Percentiles rank a stretch among this genome's conserved stretches.
Conservation (phyloP, 2,329 filamentous ascomycete species). For the Escovopsis sp. region DNA sequence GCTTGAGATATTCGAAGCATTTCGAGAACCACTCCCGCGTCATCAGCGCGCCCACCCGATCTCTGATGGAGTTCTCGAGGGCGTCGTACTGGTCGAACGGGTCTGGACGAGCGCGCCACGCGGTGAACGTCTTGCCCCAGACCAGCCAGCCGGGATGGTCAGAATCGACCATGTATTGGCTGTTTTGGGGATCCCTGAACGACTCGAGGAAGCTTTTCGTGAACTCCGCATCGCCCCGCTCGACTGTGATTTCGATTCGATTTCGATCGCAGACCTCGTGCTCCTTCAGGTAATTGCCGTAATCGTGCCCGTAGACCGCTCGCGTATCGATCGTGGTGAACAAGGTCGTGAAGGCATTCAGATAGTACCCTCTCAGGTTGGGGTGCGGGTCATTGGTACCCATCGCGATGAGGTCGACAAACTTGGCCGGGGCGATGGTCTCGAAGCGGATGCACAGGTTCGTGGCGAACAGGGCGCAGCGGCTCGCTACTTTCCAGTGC, state of each 20-base stretch:
- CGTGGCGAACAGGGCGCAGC: conserved; percentile 79
- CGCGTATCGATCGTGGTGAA: conserved; percentile 83
- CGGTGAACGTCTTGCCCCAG: conserved; percentile 80
- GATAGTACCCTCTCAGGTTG: conserved; percentile 65
- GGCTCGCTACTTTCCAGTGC: conserved; percentile 92
- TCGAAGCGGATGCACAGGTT: conserved; percentile 89
- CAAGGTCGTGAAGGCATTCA: conserved; percentile 58
- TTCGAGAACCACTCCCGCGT: conserved; percentile 75
- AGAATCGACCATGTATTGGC: conserved; percentile 79
- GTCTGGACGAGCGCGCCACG: conserved; percentile 56
- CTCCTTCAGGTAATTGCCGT: conserved; percentile 72
- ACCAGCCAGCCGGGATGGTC: conserved; percentile 95
- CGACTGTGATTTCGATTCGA: conserved; percentile 58
- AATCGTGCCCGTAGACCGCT: conserved; percentile 72
- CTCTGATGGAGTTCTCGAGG: conserved; percentile 56
- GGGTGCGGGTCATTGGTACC: conserved; percentile 88
- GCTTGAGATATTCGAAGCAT: conserved; percentile 88
- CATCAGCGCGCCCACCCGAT: conserved; percentile 66
- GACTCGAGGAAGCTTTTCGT: conserved; percentile 63
- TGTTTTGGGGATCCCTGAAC: conserved; percentile 52
- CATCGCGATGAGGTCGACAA: conserved; percentile 68
- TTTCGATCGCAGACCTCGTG: conserved; percentile 59
- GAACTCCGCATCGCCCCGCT: conserved; percentile 61
- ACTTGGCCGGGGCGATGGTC: conserved; percentile 62
- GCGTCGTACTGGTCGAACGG: conserved; percentile 64